Conservation (phyloP, 2,329 filamentous ascomycete species). For the Fusarium anthophilum region DNA sequence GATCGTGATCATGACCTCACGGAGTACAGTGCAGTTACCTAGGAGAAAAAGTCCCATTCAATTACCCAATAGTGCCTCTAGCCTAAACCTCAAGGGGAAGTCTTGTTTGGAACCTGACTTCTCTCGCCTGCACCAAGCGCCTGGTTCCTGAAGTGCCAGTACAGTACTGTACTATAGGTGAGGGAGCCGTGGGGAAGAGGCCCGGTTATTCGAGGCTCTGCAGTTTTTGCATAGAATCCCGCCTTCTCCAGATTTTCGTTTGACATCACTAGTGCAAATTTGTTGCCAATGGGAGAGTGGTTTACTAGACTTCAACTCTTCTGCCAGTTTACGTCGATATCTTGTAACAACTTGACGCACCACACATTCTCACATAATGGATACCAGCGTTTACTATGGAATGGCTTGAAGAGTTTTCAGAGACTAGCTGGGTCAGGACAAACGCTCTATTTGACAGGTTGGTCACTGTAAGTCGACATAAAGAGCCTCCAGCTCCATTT, state of each 20-base stretch:
- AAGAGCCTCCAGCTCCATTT: conserved; percentile 15
- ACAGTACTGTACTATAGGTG: not conserved
- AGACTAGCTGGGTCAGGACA: not conserved
- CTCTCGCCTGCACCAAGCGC: conserved; percentile 38
- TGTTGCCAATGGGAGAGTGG: conserved; percentile 22
- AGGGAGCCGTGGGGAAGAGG: conserved; percentile 28
- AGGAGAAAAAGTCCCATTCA: conserved; percentile 36
- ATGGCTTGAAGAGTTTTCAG: not conserved
- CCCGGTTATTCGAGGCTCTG: conserved; percentile 51
- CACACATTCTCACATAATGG: not conserved
- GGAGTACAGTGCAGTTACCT: conserved; percentile 17
- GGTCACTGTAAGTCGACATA: conserved; percentile 17
- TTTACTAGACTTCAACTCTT: conserved; percentile 12
- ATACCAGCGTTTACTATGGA: not conserved
- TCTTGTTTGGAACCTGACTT: conserved; percentile 15
- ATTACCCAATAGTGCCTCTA: conserved; percentile 47
- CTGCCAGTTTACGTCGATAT: not conserved
- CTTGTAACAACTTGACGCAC: not conserved
- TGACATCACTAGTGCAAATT: conserved; percentile 35
- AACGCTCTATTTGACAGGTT: conserved; percentile 4
- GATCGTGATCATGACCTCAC: conserved; percentile 49
- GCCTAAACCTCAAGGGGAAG: conserved; percentile 46
- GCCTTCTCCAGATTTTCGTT: conserved; percentile 35
- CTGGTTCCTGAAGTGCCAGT: conserved; percentile 42
- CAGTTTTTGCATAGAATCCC: conserved; percentile 28